Evolutionary conservation across 257 asterid species (phyloP).

Genomic region (Petrea volubilis): DNA sequence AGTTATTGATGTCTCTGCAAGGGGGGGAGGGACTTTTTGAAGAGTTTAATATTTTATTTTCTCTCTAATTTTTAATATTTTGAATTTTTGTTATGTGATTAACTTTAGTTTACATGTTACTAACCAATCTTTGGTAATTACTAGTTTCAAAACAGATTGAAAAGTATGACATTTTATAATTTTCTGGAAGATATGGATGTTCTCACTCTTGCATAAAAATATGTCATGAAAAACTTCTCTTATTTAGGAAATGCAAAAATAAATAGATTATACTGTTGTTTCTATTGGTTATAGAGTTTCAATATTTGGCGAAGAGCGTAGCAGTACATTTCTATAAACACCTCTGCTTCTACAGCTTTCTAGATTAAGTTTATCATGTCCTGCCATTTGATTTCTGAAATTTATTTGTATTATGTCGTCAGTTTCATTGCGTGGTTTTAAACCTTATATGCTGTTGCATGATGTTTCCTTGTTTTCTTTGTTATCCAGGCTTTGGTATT

Average conservation of each 20-base stretch:
- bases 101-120: neutral
- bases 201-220: neutral
- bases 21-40: neutral
- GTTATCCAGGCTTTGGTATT: slow-evolving; percentile 35
- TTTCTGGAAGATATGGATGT: slow-evolving; percentile 6
- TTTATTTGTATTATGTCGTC: neutral
- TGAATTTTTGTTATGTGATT: neutral
- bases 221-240: neutral
- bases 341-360: neutral
- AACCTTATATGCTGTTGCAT: neutral
- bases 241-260: neutral
- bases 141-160: slow-evolving; percentile 5
- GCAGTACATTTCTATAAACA: neutral
- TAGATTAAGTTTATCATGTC: neutral
- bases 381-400: slow-evolving; percentile 14
- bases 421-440: neutral
- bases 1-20: neutral
- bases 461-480: slow-evolving; percentile 2
- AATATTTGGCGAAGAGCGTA: neutral
- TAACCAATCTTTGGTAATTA: slow-evolving; percentile 17
- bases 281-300: neutral
- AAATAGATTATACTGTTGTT: slow-evolving; percentile 1
- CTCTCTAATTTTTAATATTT: too few relatives aligned
- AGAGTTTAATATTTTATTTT: neutral
- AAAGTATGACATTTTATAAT: neutral